Percentiles rank a stretch among this genome's conserved stretches.
Evolutionary conservation across 2,329 filamentous ascomycete genomes (phyloP).

Genomic region (Claviceps maximensis): DNA sequence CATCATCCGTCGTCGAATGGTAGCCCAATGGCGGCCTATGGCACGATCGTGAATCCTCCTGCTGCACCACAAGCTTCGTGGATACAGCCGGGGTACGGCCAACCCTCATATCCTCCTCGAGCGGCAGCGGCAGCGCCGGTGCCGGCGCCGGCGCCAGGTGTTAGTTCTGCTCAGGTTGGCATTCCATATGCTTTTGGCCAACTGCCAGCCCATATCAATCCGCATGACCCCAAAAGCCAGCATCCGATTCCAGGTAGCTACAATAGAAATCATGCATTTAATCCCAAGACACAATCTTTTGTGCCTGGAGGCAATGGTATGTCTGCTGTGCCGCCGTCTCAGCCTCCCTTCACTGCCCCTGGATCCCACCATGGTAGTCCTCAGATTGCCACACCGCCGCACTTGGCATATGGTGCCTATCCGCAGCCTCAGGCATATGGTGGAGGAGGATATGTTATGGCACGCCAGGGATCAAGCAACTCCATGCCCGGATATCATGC

Average conservation of each 20-base stretch:
- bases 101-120: conserved; percentile 18
- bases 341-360: conserved; percentile 33
- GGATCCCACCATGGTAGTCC: conserved; percentile 40
- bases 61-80: conserved; percentile 22
- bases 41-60: conserved; percentile 18
- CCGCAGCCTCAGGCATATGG: conserved; percentile 35
- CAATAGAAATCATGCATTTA: conserved; percentile 69
- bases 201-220: conserved; percentile 54
- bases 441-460: conserved; percentile 39
- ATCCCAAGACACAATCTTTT: conserved; percentile 88
- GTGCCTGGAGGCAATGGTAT: conserved; percentile 49
- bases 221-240: conserved; percentile 59
- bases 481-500: conserved; percentile 38
- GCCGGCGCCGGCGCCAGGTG: conserved; percentile 16
- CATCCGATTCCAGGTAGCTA: conserved; percentile 78
- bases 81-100: conserved; percentile 22
- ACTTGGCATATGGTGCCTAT: conserved; percentile 35
- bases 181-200: conserved; percentile 67
- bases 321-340: conserved; percentile 33
- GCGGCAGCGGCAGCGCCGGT: conserved; percentile 14
- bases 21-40: conserved; percentile 25
- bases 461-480: conserved; percentile 41
- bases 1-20: conserved; percentile 19
- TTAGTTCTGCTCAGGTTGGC: conserved; percentile 14
- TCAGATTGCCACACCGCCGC: conserved; percentile 38